These are phyloP conservation scores for Fomitopsis pinicola DNA, from an alignment of 1,284 basidiomycete genomes.

Conservation along the genomic window DNA sequence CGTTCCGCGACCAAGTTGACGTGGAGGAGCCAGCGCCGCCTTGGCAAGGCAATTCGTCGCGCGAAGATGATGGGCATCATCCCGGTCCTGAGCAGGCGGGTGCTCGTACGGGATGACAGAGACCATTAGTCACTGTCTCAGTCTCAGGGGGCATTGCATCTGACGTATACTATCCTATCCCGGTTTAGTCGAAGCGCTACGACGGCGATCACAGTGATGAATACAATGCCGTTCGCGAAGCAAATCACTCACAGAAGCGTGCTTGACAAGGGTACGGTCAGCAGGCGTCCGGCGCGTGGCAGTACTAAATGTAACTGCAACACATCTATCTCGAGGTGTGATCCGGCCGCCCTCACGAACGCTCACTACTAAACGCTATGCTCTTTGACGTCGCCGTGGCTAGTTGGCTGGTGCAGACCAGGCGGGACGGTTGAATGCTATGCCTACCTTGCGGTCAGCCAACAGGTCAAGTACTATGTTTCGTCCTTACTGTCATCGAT, in stretches of 20 bases:
- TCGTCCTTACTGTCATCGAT: too few species aligned
- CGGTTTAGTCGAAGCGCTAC: neutral
- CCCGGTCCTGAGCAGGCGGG: constrained; percentile 52
- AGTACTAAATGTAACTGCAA: neutral
- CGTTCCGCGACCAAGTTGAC: constrained; percentile 77
- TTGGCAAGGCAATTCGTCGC: constrained; percentile 87
- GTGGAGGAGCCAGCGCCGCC: constrained; percentile 72
- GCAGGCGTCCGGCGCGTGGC: neutral
- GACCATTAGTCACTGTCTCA: neutral
- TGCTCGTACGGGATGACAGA: constrained; percentile 2
- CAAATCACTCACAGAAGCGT: neutral
- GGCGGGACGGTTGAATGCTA: too few species aligned
- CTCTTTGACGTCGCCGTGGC: neutral
- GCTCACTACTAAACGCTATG: neutral
- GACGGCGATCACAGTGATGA: neutral
- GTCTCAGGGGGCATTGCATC: neutral
- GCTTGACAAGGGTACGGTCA: neutral
- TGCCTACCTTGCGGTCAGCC: too few species aligned
- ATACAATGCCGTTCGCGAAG: neutral
- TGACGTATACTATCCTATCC: neutral
- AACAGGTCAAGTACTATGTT: too few species aligned
- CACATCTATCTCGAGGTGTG: neutral
- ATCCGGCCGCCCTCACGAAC: neutral
- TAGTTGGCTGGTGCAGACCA: neutral
- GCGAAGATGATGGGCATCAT: constrained; percentile 93